phyloP scores from a whole-genome alignment of 2,329 filamentous ascomycete genomes.

The Davidsoniella virescens region DNA sequence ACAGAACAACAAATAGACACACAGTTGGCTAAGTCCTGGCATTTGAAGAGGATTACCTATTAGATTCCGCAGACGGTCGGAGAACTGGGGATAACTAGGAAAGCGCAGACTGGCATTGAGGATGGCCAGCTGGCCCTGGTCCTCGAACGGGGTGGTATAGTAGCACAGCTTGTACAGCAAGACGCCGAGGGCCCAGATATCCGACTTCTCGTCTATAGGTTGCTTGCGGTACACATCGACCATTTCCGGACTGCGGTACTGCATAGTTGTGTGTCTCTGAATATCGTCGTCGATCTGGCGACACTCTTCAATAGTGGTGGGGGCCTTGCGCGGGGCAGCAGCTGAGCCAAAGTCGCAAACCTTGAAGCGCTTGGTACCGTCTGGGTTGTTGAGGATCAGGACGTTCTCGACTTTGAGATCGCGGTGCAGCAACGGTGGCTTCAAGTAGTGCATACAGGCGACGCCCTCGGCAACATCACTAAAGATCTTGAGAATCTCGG shows the following conservation, averaged over 20 bases:
- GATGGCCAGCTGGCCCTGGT: conserved; percentile 93
- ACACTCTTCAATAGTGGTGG: conserved; percentile 74
- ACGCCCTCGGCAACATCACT: conserved; percentile 90
- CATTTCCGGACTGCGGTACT: conserved; percentile 97
- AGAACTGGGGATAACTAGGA: conserved; percentile 75
- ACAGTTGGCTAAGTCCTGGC: neutral
- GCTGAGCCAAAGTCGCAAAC: conserved; percentile 96
- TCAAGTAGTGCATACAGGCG: conserved; percentile 97
- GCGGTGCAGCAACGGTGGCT: conserved; percentile 78
- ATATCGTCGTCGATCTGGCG: conserved; percentile 91
- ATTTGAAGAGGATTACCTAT: conserved; percentile 43
- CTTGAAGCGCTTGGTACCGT: conserved; percentile 66
- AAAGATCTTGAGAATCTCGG: conserved; percentile 94
- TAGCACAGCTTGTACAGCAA: conserved; percentile 96
- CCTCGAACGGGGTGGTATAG: conserved; percentile 96
- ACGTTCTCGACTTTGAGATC: conserved; percentile 98
- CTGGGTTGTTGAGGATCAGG: conserved; percentile 53
- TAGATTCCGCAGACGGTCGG: conserved; percentile 71
- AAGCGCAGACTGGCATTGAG: conserved; percentile 90
- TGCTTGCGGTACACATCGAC: conserved; percentile 93
- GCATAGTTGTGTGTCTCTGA: conserved; percentile 89
- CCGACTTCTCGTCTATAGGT: conserved; percentile 94
- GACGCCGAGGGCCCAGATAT: conserved; percentile 94
- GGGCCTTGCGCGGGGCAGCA: conserved; percentile 67
- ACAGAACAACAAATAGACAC: neutral